Evolutionary conservation across 768 basidiomycete genomes (phyloP).

Genomic region (Clavaria fumosa): DNA sequence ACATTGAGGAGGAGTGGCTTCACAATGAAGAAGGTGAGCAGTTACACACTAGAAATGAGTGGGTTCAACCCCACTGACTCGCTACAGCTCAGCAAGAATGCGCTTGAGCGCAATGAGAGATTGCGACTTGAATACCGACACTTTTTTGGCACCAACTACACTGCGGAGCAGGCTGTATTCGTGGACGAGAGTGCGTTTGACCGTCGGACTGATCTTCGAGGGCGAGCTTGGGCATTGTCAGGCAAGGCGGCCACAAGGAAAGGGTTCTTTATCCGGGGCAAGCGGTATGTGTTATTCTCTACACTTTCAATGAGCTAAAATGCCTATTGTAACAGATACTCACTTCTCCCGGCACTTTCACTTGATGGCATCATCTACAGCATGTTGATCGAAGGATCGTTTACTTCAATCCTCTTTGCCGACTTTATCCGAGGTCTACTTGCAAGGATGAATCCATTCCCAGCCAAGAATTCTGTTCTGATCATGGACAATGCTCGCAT

Average conservation of each 20-base stretch:
- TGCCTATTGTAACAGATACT: conserved; percentile 15
- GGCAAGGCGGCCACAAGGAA: conserved; percentile 12
- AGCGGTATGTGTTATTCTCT: conserved; percentile 10
- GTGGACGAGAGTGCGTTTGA: conserved; percentile 23
- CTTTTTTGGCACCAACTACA: conserved; percentile 9
- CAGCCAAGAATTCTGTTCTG: conserved; percentile 20
- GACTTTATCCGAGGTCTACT: conserved; percentile 21
- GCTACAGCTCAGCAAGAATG: conserved; percentile 7
- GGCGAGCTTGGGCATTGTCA: conserved; percentile 15
- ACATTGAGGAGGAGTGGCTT: conserved; percentile 11
- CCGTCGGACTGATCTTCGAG: conserved; percentile 11
- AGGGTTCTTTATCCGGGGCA: conserved; percentile 17
- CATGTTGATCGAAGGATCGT: conserved; percentile 17
- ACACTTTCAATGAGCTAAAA: background rate
- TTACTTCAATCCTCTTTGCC: conserved; percentile 15
- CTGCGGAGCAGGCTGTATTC: conserved; percentile 18
- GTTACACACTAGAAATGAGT: background rate
- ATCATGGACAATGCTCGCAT: conserved; percentile 26
- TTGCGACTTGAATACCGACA: conserved; percentile 8
- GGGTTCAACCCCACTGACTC: background rate
- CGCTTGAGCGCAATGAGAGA: conserved; percentile 10
- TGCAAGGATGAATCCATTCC: conserved; percentile 23
- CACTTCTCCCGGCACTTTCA: conserved; percentile 22
- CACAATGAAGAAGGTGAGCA: conserved; percentile 15
- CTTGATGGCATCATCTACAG: conserved; percentile 21